A percentile compares a stretch with the other conserved stretches of the same genome.
phyloP scores from a whole-genome alignment of 495 filamentous ascomycete genomes.

The Neurospora tetrasperma region DNA sequence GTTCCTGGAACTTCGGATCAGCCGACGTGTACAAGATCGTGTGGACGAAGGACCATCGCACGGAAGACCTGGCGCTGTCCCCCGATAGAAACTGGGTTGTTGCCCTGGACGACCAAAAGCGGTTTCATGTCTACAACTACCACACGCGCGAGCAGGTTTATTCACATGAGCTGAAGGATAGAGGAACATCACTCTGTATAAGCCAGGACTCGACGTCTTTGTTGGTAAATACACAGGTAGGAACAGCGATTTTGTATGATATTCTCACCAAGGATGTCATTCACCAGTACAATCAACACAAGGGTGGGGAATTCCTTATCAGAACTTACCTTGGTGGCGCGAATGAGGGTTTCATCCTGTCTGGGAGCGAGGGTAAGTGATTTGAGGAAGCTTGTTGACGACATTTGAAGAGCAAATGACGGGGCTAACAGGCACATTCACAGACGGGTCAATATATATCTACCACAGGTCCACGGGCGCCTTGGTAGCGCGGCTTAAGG shows the following conservation, averaged over 20 bases:
- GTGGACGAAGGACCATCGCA: slow-evolving; percentile 60
- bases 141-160: slow-evolving; percentile 61
- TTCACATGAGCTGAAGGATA: slow-evolving; percentile 52
- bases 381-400: neutral
- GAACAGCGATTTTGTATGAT: slow-evolving; percentile 66
- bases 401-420: neutral
- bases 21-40: slow-evolving; percentile 41
- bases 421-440: neutral
- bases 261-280: slow-evolving; percentile 63
- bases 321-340: slow-evolving; percentile 79
- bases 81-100: slow-evolving; percentile 69
- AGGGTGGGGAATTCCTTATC: slow-evolving; percentile 64
- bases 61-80: slow-evolving; percentile 76
- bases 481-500: slow-evolving; percentile 57
- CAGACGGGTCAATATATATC: slow-evolving; percentile 72
- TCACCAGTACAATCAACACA: slow-evolving; percentile 62
- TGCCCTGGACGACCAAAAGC: slow-evolving; percentile 57
- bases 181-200: slow-evolving; percentile 68
- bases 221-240: slow-evolving; percentile 71
- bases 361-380: slow-evolving; percentile 76
- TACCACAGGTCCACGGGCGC: slow-evolving; percentile 80
- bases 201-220: slow-evolving; percentile 67
- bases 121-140: slow-evolving; percentile 77
- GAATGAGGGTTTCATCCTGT: slow-evolving; percentile 79
- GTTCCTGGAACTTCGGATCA: slow-evolving; percentile 51